Base-by-base conservation (phyloP, 306 rosid genomes). In the Glycine tomentella region DNA sequence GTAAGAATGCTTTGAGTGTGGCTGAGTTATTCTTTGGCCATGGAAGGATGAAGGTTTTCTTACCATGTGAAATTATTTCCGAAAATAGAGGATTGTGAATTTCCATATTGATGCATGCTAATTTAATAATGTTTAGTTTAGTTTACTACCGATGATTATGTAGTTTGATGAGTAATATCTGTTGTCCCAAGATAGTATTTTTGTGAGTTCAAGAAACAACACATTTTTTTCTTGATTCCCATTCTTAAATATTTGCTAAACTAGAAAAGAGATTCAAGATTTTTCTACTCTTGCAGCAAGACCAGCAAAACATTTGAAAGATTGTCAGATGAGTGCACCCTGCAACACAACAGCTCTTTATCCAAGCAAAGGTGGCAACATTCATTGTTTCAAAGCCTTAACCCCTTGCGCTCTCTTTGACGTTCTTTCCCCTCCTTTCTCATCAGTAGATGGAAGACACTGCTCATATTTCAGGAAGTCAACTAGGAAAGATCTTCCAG, bases 341-440 rank as follows among this genome's bases (percentile, higher is more conserved):
- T 86, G 87, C 8, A 57, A 66, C 59, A 80, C 82, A 70, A 83
- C 87, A 61, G 56, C 74, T 51, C 89, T 86, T 9, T 66, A 83
- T 86, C 85, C 89, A 42, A 86, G 80, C 65, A 86, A 75, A 33
- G 84, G 82, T 45, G 89, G 87, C 85, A 86, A 86, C 79, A 80
- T 86, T 48, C 89, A 86, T 55, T 79, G 89, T 68, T 86, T 83
- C 15, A 75, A 80, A 76, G 89, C 89, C 69, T 10, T 80, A 40
- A 83, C 85, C 31, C 87, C 89, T 7, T 86, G 85, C 52, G 87
- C 89, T 56, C 89, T 86, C 69, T 86, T 86, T 50, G 87, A 83
- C 74, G 76, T 86, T 58, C 87, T 86, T 81, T 76, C 89, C 36
- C 89, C 89, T 4, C 89, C 89, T 6, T 86, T 82, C 70, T 82